These are phyloP conservation scores for Peziza echinospora DNA, from an alignment of 495 filamentous ascomycete species.

Conservation along the genomic window DNA sequence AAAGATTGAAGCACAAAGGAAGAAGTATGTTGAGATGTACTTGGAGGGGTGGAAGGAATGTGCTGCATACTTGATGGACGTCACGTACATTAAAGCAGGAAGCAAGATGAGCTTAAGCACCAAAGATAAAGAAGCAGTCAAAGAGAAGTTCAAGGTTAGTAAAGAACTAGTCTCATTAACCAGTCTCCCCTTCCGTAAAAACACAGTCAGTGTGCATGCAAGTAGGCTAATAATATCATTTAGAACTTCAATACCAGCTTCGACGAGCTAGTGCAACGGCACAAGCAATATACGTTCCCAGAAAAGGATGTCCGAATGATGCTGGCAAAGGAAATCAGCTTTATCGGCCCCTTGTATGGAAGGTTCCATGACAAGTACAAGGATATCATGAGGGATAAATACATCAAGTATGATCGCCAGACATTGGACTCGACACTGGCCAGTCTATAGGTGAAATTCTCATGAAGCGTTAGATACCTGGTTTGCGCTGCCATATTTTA, in stretches of 20 bases:
- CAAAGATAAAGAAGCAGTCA: constrained; percentile 87
- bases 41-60: constrained; percentile 76
- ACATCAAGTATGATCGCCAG: constrained; percentile 87
- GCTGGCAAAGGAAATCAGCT: constrained; percentile 58
- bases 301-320: constrained; percentile 67
- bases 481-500: no score
- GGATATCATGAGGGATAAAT: constrained; percentile 93
- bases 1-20: constrained; percentile 63
- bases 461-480: no score
- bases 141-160: constrained; percentile 64
- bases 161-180: not conserved
- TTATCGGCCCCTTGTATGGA: constrained; percentile 83
- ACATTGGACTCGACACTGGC: constrained; percentile 22
- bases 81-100: constrained; percentile 67
- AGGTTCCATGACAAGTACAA: constrained; percentile 96
- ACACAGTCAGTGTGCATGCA: no score
- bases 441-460: not conserved
- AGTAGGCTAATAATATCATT: no score
- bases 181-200: no score
- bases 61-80: constrained; percentile 66
- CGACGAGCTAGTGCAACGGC: constrained; percentile 61
- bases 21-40: constrained; percentile 63
- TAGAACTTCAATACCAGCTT: constrained; percentile 69
- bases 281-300: constrained; percentile 53
- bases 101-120: constrained; percentile 62